phyloP scores from a whole-genome alignment of 148 eudicot species.

The Camellia sinensis region DNA sequence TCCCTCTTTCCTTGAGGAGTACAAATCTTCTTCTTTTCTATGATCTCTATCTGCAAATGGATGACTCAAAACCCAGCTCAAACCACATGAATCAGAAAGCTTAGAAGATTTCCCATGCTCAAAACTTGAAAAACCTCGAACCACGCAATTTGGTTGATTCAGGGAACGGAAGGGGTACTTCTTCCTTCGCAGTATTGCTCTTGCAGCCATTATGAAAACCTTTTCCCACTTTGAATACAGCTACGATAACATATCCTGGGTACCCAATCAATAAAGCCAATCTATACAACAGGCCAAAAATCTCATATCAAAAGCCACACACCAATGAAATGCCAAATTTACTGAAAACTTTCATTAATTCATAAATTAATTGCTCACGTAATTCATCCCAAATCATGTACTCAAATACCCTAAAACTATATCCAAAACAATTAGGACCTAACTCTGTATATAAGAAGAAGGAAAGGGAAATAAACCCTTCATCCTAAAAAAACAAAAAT shows the following conservation, averaged over 20 bases:
- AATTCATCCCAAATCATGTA: background rate
- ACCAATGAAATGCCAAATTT: background rate
- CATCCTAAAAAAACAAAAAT: too few species aligned
- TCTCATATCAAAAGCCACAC: background rate
- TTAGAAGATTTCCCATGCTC: too few species aligned
- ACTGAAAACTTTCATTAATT: background rate
- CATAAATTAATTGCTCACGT: background rate
- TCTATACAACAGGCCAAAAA: background rate
- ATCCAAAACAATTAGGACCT: background rate
- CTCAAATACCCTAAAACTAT: background rate
- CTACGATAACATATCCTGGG: background rate
- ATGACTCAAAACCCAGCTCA: too few species aligned
- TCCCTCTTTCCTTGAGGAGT: too few species aligned
- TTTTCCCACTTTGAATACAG: constrained; percentile 19
- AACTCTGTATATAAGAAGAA: background rate
- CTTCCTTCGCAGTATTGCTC: too few species aligned
- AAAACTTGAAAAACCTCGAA: too few species aligned
- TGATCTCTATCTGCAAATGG: too few species aligned
- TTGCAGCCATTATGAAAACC: constrained; percentile 39
- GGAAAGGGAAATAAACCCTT: background rate
- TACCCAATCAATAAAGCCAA: background rate
- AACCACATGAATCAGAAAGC: too few species aligned
- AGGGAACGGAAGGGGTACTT: too few species aligned
- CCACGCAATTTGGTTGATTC: too few species aligned
- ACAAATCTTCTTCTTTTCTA: too few species aligned